phyloP scores from a whole-genome alignment of 164 flowering plant species.

The Tetrastigma voinierianum region DNA sequence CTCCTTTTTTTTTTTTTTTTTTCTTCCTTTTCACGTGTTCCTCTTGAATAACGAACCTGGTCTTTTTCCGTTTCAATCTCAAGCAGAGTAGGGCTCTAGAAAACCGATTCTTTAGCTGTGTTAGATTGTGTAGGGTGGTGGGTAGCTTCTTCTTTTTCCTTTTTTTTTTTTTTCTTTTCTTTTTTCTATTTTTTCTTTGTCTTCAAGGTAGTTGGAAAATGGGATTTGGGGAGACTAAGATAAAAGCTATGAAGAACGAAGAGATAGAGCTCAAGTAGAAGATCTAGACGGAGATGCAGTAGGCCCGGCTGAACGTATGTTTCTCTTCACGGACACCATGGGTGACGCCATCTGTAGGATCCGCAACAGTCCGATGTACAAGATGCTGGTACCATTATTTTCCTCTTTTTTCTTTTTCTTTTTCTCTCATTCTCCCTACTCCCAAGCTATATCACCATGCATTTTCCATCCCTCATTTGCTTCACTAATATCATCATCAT shows the following conservation, averaged over 20 bases:
- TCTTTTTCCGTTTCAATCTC: too few relatives aligned
- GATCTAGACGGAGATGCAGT: slow-evolving; percentile 66
- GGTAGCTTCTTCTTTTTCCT: background rate
- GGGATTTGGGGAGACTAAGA: slow-evolving; percentile 29
- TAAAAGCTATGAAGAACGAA: slow-evolving; percentile 41
- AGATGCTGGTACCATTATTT: slow-evolving; percentile 51
- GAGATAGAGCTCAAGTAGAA: slow-evolving; percentile 43
- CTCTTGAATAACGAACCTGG: too few relatives aligned
- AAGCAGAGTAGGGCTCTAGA: too few relatives aligned
- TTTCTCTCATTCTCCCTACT: background rate
- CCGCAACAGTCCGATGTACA: slow-evolving; percentile 48
- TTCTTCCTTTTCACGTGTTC: too few relatives aligned
- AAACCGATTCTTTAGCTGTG: too few relatives aligned
- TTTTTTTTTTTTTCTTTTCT: background rate
- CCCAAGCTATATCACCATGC: background rate
- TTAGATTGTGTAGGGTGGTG: background rate
- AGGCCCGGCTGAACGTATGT: slow-evolving; percentile 38
- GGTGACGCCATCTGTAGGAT: slow-evolving; percentile 80
- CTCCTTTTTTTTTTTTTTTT: too few relatives aligned
- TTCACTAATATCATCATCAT: too few relatives aligned
- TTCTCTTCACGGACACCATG: slow-evolving; percentile 59
- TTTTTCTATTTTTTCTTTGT: background rate
- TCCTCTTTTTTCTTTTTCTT: background rate
- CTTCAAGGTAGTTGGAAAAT: slow-evolving; percentile 1
- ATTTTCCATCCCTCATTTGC: too few relatives aligned